Evolutionary conservation across 1,284 basidiomycete species (phyloP), one percentile per base, ranked within the genome.

Genomic region (Erythrobasidium hasegawianum): DNA sequence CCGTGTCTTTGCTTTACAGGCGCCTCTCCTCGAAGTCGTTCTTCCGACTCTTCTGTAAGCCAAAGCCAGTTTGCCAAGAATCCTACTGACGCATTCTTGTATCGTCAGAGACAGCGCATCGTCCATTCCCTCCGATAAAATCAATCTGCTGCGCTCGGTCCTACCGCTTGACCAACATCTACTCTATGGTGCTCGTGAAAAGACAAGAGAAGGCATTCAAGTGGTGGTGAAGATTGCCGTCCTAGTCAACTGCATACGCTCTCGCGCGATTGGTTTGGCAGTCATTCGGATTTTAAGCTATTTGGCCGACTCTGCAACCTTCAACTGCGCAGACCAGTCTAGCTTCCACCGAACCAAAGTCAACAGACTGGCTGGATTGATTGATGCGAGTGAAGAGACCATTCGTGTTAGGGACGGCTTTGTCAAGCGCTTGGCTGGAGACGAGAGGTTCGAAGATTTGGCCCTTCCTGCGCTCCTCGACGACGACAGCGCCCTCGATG

Each of bases 21-120:
- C 89, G 59, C 83, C 90, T 58, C 97, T 95, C 80, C 81, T 93
- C 52, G 91, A 97, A 68, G 85, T 94, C 16, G 83, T 97, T 52
- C 80, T 96, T 11, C 90, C 93, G 1, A 79, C 88, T 2, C 9
- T 65, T 16, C 43, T 65, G 62, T 65, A 22, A 65, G 62, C 50
- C 16, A 82, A 95, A 5, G 79, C 84, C 8, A 86, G 91, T 57
- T 79, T 86, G 38, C 49, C 11, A 8, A 26, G 33, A 14, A 20
- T 20, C 11, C 10, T 13, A 14, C 5, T 64, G 7, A 18, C 54
- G 39, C 18, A 14, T 7, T 47, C 8, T n/a, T 5, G 43, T 20
- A 18, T 50, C 69, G 47, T 22, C 67, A 57, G 87, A 3, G 40
- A 69, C 45, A 39, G 53, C 40, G 2, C 27, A 65, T 9, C 61